phyloP scores from a whole-genome alignment of 768 basidiomycete genomes.

The Russula lepida region DNA sequence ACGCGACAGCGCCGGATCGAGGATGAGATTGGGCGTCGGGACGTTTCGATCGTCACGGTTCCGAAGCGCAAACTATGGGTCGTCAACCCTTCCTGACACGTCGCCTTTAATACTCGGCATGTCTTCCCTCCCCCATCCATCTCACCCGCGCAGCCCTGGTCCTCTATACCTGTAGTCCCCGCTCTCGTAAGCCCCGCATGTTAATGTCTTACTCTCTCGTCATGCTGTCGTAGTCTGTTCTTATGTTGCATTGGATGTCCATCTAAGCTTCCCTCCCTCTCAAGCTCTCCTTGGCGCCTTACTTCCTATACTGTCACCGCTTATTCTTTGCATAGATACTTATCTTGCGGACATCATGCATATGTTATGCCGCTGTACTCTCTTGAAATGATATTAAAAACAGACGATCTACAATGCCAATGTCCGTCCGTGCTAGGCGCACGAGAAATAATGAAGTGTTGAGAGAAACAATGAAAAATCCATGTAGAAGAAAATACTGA shows the following conservation, averaged over 20 bases:
- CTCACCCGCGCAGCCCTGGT: background rate
- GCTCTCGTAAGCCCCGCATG: background rate
- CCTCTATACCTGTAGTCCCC: constrained; percentile 1
- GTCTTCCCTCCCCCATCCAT: background rate
- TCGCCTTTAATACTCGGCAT: background rate
- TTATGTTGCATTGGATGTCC: constrained; percentile 27
- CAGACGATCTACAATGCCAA: constrained; percentile 6
- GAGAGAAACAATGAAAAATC: background rate
- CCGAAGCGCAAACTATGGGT: constrained; percentile 71
- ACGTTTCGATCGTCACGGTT: constrained; percentile 71
- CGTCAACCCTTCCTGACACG: constrained; percentile 47
- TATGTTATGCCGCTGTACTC: constrained; percentile 22
- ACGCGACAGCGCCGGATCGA: constrained; percentile 67
- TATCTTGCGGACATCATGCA: constrained; percentile 19
- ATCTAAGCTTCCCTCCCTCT: background rate
- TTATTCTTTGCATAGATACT: constrained; percentile 18
- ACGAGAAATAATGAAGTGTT: background rate
- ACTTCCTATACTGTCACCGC: constrained; percentile 9
- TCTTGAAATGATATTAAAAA: constrained; percentile 22
- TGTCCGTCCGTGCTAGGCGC: constrained; percentile 16
- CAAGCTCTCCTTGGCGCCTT: background rate
- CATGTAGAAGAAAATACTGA: background rate
- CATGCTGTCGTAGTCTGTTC: background rate
- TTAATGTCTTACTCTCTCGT: constrained; percentile 5
- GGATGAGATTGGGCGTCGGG: constrained; percentile 72